Percentiles rank a stretch among this genome's conserved stretches.
Conservation (phyloP, 305 asterid species). For the Nicotiana rustica region DNA sequence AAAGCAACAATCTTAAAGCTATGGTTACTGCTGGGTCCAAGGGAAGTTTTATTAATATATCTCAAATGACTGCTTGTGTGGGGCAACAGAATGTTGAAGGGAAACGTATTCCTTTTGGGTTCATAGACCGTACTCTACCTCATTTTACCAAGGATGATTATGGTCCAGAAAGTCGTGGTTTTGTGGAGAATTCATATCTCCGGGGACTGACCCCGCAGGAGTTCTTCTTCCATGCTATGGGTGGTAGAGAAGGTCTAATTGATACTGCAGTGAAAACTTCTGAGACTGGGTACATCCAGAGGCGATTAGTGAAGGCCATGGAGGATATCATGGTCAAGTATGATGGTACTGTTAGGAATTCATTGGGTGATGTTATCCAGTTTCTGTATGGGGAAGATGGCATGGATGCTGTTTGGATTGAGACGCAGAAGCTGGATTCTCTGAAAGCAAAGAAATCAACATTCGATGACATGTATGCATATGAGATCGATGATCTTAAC, state of each 20-base stretch:
- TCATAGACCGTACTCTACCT: constrained; percentile 86
- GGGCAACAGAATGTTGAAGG: constrained; percentile 99
- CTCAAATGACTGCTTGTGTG: constrained; percentile 99
- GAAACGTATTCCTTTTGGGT: constrained; percentile 97
- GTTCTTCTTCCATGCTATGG: constrained; percentile 99
- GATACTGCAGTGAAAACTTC: constrained; percentile 99
- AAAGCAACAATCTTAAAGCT: constrained; percentile 97
- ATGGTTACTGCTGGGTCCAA: constrained; percentile 99
- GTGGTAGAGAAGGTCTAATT: constrained; percentile 99
- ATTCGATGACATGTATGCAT: constrained; percentile 74
- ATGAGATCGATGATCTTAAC: constrained; percentile 79
- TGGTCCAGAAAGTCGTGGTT: constrained; percentile 99
- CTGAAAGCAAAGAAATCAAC: constrained; percentile 79
- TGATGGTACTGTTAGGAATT: constrained; percentile 97
- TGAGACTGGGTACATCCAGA: constrained; percentile 97
- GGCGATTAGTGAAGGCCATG: constrained; percentile 98
- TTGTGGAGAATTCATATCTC: constrained; percentile 97
- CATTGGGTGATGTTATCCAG: constrained; percentile 97
- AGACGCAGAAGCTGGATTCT: constrained; percentile 89
- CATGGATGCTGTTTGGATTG: constrained; percentile 99
- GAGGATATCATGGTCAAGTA: constrained; percentile 99
- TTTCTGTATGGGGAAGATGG: constrained; percentile 99
- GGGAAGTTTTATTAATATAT: constrained; percentile 98
- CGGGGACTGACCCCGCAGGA: constrained; percentile 98
- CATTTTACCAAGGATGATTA: constrained; percentile 92